Percentiles rank a stretch among this genome's conserved stretches.
These are phyloP conservation scores for Glarea lozoyensis DNA, from an alignment of 495 filamentous ascomycete genomes.

Conservation along the genomic window DNA sequence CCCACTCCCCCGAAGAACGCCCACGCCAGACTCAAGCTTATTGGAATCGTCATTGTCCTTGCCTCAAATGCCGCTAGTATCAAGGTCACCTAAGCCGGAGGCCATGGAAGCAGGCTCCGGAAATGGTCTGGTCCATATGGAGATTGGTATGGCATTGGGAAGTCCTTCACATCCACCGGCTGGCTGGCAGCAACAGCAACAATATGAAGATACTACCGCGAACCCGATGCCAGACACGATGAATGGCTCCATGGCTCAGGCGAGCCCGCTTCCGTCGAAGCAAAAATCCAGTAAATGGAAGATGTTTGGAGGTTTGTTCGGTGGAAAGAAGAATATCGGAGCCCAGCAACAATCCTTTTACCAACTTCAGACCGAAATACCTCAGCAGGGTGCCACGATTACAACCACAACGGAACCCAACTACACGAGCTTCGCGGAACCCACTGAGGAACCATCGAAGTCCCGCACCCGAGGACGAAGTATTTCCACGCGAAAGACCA, in stretches of 20 bases:
- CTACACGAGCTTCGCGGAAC: neutral
- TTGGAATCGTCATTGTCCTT: slow-evolving; percentile 14
- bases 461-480: slow-evolving; percentile 7
- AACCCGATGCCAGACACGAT: slow-evolving; percentile 11
- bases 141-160: slow-evolving; percentile 51
- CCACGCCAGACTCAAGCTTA: slow-evolving; percentile 36
- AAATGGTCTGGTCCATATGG: slow-evolving; percentile 6
- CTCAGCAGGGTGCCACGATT: neutral
- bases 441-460: neutral
- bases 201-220: slow-evolving; percentile 17
- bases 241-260: slow-evolving; percentile 19
- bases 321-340: slow-evolving; percentile 26
- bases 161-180: slow-evolving; percentile 33
- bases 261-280: slow-evolving; percentile 25
- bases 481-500: slow-evolving; percentile 9
- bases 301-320: slow-evolving; percentile 38
- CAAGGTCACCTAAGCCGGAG: slow-evolving; percentile 24
- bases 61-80: slow-evolving; percentile 23
- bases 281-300: slow-evolving; percentile 37
- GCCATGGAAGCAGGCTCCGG: slow-evolving; percentile 25
- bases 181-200: slow-evolving; percentile 10
- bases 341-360: slow-evolving; percentile 16
- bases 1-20: slow-evolving; percentile 26
- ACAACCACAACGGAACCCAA: slow-evolving; percentile 4
- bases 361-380: slow-evolving; percentile 17